phyloP scores from a whole-genome alignment of 75 land plant genomes.

The Cunninghamia lanceolata region DNA sequence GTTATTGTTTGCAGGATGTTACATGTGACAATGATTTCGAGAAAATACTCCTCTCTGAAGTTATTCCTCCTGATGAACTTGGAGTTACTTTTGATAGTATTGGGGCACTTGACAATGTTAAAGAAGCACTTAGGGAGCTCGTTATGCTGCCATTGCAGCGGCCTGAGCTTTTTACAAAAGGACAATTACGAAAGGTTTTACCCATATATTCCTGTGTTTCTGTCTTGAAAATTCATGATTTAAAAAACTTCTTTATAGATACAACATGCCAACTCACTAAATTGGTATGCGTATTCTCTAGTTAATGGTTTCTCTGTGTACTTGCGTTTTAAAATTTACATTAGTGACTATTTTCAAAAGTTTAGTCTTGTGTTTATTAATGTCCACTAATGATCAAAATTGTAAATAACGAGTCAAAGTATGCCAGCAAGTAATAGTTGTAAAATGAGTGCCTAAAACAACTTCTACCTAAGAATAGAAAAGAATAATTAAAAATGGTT shows the following conservation, averaged over 20 bases:
- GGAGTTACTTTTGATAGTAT: constrained; percentile 51
- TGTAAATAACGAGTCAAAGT: neutral
- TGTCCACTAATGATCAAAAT: neutral
- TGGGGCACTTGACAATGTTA: constrained; percentile 52
- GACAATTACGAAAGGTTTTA: constrained; percentile 41
- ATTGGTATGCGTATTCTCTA: neutral
- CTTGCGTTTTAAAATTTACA: neutral
- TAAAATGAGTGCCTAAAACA: neutral
- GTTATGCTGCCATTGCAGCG: constrained; percentile 55
- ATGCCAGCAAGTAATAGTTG: neutral
- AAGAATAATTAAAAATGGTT: neutral
- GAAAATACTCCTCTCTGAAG: constrained; percentile 49
- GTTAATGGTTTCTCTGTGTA: neutral
- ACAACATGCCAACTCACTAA: neutral
- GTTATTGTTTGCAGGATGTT: constrained; percentile 29
- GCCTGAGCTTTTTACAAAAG: constrained; percentile 45
- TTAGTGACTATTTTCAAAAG: neutral
- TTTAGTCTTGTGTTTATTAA: neutral
- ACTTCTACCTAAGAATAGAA: neutral
- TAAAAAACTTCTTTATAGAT: neutral
- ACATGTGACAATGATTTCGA: constrained; percentile 50
- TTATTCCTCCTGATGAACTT: constrained; percentile 48
- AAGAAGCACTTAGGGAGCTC: constrained; percentile 46
- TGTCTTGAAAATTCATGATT: neutral
- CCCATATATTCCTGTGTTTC: neutral